These are phyloP conservation scores for Xylaria digitata DNA, from an alignment of 2,329 filamentous ascomycete species.

Conservation along the genomic window DNA sequence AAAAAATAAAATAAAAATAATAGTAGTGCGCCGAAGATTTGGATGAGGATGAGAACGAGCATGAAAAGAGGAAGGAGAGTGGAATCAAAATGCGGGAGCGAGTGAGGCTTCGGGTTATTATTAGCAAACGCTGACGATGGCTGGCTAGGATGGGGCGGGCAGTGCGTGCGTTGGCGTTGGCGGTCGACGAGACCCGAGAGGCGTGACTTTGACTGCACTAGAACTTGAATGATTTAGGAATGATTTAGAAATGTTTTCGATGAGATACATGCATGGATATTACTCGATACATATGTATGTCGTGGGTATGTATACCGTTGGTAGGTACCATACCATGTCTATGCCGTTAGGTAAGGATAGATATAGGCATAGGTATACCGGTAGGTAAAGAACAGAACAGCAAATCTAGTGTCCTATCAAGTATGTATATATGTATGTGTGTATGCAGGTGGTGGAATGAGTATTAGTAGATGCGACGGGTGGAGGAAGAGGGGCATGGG, in stretches of 20 bases:
- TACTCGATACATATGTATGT: not conserved
- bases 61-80: slow-evolving; percentile 23
- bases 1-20: slow-evolving; percentile 3
- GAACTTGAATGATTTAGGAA: not conserved
- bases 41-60: slow-evolving; percentile 8
- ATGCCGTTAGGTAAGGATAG: no score
- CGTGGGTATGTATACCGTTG: slow-evolving; percentile 6
- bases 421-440: not conserved
- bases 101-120: slow-evolving; percentile 44
- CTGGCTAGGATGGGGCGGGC: slow-evolving; percentile 35
- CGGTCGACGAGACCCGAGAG: slow-evolving; percentile 32
- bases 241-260: not conserved
- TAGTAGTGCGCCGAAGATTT: not conserved
- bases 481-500: not conserved
- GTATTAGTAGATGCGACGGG: not conserved
- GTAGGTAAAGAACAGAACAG: not conserved
- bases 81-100: slow-evolving; percentile 34
- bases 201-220: slow-evolving; percentile 29
- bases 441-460: not conserved
- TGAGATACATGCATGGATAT: slow-evolving; percentile 3
- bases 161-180: slow-evolving; percentile 37
- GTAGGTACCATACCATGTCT: slow-evolving; percentile 1
- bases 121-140: slow-evolving; percentile 38
- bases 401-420: not conserved
- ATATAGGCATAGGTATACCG: no score